Base-by-base conservation (phyloP, 768 basidiomycete species). In the Boletus rubescentipes region DNA sequence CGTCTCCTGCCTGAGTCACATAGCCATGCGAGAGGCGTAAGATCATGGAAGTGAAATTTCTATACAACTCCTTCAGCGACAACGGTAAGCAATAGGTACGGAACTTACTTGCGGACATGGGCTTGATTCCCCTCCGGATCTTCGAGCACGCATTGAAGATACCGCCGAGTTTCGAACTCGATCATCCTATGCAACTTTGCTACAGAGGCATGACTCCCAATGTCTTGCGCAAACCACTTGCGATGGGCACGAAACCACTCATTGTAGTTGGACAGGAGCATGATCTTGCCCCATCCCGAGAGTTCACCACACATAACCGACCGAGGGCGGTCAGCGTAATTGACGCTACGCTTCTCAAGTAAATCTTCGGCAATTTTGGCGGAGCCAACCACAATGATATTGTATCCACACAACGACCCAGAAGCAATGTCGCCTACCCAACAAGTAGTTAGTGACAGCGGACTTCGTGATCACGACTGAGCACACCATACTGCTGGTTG, bases 311-410 rank as follows among this genome's bases (percentile, higher is more conserved):
- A 21, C 61, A 63, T 63, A 4, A 61, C 45, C 1, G 62, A 63
- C 20, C 46, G 57, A 29, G 62, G 63, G 11, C 60, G 61, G 31
- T 65, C 63, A 8, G 79, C 75, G 55, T 77, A 82, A 14, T 73
- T 76, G 31, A 58, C 55, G 21, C 76, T 67, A 30, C 76, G 72
- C 51, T 74, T 80, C 56, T 81, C 78, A 5, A 82, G 70, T 4
- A 81, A 66, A 18, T 81, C 79, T 16, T 64, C 59, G 9, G 75
- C 71, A 5, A 72, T 73, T 37, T 68, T 61, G 7, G 73, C 71
- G 15, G 79, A 74, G 49, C 78, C 78, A 7, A 82, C 60, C 35
- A 80, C 51, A 18, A 80, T 65, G 39, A 80, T 65, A 8, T 75
- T 73, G 54, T 77, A 53, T 38, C 58, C 57, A 4, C 55, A 48